Evolutionary conservation across 2,329 filamentous ascomycete genomes (phyloP), one percentile per base, ranked within the genome.

Genomic region (Arthroderma sp.): DNA sequence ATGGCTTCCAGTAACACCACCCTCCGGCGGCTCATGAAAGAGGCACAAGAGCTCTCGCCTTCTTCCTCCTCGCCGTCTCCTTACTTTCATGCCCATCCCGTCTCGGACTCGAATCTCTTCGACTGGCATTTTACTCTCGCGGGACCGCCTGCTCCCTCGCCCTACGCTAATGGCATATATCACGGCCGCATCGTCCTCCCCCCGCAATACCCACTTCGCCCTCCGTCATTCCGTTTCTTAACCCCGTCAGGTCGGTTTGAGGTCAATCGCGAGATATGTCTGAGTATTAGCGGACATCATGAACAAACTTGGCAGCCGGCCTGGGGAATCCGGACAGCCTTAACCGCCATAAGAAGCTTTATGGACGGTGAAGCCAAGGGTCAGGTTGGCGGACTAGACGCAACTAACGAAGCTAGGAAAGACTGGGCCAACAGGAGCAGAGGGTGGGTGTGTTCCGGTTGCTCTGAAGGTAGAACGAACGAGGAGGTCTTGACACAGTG

Each of bases 51-150:
- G 70, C 82, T 98, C 57, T 84, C 88, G 60, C 79, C 76, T 55
- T 79, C 85, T 19, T 83, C 87, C 58, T 78, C 78, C 59, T 81
- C 86, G 38, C 89, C 91, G 3, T 93, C 88, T 1, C 78, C 87
- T 56, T 89, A 95, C 75, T 94, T 91, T 73, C 82, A 86, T 64
- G 93, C 91, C 41, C 79, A 84, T 2, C 93, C 93, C 0, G 70
- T 75, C 39, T 82, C 91, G 61, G 91, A 97, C 68, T 79, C 82
- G 33, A 90, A 97, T 73, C 84, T 98, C 56, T 95, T 95, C 74
- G 91, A 97, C 74, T 98, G 93, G 93, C 93, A 98, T 76, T 98
- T 97, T 74, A 98, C 93, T 0, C 79, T 98, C n/a, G 83, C 86
- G 55, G 93, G 93, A 0, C 91, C 91, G 0, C 91, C 91, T 0